A percentile compares a stretch with the other conserved stretches of the same genome.
Evolutionary conservation across 768 basidiomycete species (phyloP).

Genomic region (Rickenella mellea): DNA sequence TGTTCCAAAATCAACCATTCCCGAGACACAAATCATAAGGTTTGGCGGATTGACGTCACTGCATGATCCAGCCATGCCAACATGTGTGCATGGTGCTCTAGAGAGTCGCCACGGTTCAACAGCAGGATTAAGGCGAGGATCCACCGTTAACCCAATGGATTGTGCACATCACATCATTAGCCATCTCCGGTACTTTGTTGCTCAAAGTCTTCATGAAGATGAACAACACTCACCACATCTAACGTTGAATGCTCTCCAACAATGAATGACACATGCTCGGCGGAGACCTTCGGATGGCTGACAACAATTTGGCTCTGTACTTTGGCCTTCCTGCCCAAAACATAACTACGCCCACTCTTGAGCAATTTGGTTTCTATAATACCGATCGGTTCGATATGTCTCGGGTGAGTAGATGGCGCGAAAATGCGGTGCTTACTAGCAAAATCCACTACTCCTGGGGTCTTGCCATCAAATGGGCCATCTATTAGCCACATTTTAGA

Average conservation of each 20-base stretch:
- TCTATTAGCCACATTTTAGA: constrained; percentile 54
- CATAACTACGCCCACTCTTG: constrained; percentile 46
- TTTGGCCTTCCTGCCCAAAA: constrained; percentile 47
- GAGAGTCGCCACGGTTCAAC: no score
- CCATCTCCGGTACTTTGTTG: no score
- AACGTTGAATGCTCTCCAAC: constrained; percentile 43
- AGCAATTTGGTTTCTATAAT: constrained; percentile 46
- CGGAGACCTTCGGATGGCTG: constrained; percentile 56
- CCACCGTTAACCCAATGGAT: no score
- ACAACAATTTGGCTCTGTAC: constrained; percentile 30
- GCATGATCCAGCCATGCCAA: no score
- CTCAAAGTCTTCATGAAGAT: not conserved
- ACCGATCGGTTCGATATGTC: constrained; percentile 1
- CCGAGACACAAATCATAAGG: no score
- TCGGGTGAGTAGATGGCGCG: not conserved
- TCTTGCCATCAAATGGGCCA: constrained; percentile 44
- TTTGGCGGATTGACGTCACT: no score
- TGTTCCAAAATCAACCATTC: no score
- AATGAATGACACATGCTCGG: constrained; percentile 46
- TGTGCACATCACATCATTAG: no score
- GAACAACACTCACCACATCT: constrained; percentile 39
- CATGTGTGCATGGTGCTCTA: no score
- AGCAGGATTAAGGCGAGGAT: no score
- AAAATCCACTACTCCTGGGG: constrained; percentile 21
- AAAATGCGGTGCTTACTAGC: constrained; percentile 27